Evolutionary conservation across 345 rosid genomes (phyloP), one percentile per base, ranked within the genome.

Genomic region (Punica granatum): DNA sequence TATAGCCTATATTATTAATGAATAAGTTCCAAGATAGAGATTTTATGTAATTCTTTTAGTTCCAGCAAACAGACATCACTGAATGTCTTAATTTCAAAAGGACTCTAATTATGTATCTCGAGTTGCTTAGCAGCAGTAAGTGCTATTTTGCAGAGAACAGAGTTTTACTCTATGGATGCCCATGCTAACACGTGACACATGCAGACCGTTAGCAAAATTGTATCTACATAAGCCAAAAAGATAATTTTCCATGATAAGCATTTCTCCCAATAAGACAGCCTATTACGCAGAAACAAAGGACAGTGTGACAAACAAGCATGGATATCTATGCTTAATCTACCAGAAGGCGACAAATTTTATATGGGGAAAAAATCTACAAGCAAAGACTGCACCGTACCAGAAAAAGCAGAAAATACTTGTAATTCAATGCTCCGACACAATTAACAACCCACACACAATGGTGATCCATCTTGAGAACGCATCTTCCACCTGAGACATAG

Each of bases 401-500:
- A 75, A 91, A 94, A 69, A 94, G 91, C 77, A 94, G 95, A 69
- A 94, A 94, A 62, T 88, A 91, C 82, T 94, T 94, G 72, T 91
- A 94, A 76, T 91, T 91, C 62, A 86, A 82, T 2, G 96, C 99
- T 34, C 99, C 99, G 39, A 94, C 99, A 69, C 99, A 94, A 74
- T 88, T 91, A 56, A 94, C 99, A 83, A 94, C 99, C 99, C 99
- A 94, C 31, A 94, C 93, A 79, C 99, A 94, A 80, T 94, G 99
- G 71, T 89, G 98, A 61, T 94, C 97, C 99, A 94, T 94, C 82
- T 91, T 94, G 62, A 94, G 85, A 46, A 89, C 85, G 72, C 99
- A 94, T 66, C 92, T 78, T 46, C 92, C 97, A 76, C 99, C 99
- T 94, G 83, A 30, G 73, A 23, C 69, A 53, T 15, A n/a, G 67